phyloP scores from a whole-genome alignment of 169 alveolate genomes.

The Cryptosporidium muris region DNA sequence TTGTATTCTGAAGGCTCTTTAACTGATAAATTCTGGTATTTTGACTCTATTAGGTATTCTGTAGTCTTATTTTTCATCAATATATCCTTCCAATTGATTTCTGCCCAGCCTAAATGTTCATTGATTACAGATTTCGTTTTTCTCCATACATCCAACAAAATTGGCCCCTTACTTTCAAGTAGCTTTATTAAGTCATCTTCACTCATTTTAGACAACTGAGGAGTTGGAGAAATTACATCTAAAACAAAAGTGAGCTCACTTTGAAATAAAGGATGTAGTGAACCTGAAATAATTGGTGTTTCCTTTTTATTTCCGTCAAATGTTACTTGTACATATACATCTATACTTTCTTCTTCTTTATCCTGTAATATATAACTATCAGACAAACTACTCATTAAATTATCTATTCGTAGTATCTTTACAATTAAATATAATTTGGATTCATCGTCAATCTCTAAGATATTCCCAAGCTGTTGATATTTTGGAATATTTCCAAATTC shows the following conservation, averaged over 20 bases:
- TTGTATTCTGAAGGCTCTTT: background rate
- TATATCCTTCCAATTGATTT: constrained; percentile 63
- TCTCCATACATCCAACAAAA: constrained; percentile 62
- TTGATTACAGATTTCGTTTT: constrained; percentile 30
- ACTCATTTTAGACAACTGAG: background rate
- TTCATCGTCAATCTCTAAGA: constrained; percentile 70
- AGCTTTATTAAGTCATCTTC: constrained; percentile 22
- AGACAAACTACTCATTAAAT: constrained; percentile 27
- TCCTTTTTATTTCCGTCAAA: constrained; percentile 68
- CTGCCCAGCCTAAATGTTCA: constrained; percentile 66
- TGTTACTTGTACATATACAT: constrained; percentile 54
- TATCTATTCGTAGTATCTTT: constrained; percentile 41
- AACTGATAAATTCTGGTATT: background rate
- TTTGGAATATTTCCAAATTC: constrained; percentile 71
- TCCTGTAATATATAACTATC: constrained; percentile 62
- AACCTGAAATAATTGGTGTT: constrained; percentile 59
- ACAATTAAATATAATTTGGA: constrained; percentile 45
- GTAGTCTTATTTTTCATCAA: constrained; percentile 16
- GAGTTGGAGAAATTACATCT: constrained; percentile 21
- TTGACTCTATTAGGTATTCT: constrained; percentile 24
- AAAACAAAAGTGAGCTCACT: constrained; percentile 42
- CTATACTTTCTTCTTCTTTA: constrained; percentile 53
- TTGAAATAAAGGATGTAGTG: constrained; percentile 63
- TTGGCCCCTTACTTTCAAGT: constrained; percentile 56
- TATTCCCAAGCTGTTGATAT: constrained; percentile 68